phyloP scores from a whole-genome alignment of 2,329 filamentous ascomycete species.

The Fusarium pseudonygamai region DNA sequence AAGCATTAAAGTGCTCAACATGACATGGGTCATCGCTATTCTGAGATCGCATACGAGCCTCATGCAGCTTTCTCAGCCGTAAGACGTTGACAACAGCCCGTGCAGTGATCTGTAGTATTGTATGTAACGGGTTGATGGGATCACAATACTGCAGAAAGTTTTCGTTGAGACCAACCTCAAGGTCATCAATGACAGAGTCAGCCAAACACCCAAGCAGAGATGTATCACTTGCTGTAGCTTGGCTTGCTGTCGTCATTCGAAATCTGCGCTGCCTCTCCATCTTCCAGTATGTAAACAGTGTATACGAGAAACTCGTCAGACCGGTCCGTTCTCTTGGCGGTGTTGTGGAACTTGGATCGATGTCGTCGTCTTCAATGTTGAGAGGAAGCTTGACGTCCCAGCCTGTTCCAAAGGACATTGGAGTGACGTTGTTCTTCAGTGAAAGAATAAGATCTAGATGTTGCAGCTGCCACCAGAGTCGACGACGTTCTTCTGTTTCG shows the following conservation, averaged over 20 bases:
- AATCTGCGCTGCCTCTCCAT: slow-evolving; percentile 6
- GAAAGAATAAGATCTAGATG: slow-evolving; percentile 8
- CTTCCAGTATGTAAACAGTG: neutral
- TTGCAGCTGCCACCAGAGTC: slow-evolving; percentile 22
- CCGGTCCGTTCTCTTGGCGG: neutral
- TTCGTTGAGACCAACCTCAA: slow-evolving; percentile 10
- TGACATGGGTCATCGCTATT: neutral
- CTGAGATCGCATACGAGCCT: neutral
- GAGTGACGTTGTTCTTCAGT: neutral
- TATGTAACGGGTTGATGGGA: neutral
- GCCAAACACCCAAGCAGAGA: neutral
- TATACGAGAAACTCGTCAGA: slow-evolving; percentile 2
- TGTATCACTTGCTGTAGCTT: neutral
- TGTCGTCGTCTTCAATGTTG: slow-evolving; percentile 18
- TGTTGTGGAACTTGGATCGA: neutral
- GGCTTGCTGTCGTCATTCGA: neutral
- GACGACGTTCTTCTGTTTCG: slow-evolving; percentile 21
- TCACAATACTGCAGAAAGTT: slow-evolving; percentile 22
- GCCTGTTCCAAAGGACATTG: neutral
- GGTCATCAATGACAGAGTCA: neutral
- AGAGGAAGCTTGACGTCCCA: slow-evolving; percentile 24
- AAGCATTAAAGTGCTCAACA: slow-evolving; percentile 11
- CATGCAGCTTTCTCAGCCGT: slow-evolving; percentile 6
- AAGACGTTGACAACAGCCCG: slow-evolving; percentile 11
- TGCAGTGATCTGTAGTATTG: neutral